Evolutionary conservation across 139 green algal genomes (phyloP), one percentile per base, ranked within the genome.

Genomic region (Nannochloris sp.): DNA sequence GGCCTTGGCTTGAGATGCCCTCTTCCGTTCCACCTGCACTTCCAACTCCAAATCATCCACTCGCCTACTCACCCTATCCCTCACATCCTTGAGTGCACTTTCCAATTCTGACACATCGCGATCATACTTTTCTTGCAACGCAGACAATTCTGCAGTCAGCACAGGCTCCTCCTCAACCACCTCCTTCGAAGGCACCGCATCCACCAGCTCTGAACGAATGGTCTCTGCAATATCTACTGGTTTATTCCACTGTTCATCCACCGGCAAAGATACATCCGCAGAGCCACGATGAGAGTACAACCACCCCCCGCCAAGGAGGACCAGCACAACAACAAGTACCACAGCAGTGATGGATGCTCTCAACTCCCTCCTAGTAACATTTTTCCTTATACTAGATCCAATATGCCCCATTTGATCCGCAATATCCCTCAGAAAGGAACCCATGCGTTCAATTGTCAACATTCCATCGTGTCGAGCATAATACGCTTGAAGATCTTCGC

Each of bases 1-100:
- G n/a, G 46, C 46, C 46, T 53, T 23, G 17, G 46, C 46, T 53
- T 53, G 17, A 53, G 46, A 53, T 53, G 46, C 46, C 46, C 46
- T 20, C n/a, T 28, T 28, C n/a, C 46, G 16, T 23, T 53, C 46
- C n/a, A 28, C 17, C 16, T 23, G 46, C 6, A 53, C 46, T 53
- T 53, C 46, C n/a, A 23, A 5, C 46, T 53, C 46, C 46, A 53
- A 53, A 53, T 20, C 46, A 14, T 53, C 46, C 46, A 53, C 46
- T 13, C n/a, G 46, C 16, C 17, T 28, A 20, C 14, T 23, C 17
- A 53, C n/a, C 46, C n/a, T 53, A 23, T 20, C 16, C 16, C 46
- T 20, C 46, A 53, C 16, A 28, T 53, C 46, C n/a, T 53, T 53
- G 17, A 53, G 46, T 28, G 46, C 16, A 5, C 20, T 6, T 23